Percentiles rank a stretch among this genome's conserved stretches.
Conservation (phyloP, 1,139 yeast genomes). For the Lipomyces yarrowii region DNA sequence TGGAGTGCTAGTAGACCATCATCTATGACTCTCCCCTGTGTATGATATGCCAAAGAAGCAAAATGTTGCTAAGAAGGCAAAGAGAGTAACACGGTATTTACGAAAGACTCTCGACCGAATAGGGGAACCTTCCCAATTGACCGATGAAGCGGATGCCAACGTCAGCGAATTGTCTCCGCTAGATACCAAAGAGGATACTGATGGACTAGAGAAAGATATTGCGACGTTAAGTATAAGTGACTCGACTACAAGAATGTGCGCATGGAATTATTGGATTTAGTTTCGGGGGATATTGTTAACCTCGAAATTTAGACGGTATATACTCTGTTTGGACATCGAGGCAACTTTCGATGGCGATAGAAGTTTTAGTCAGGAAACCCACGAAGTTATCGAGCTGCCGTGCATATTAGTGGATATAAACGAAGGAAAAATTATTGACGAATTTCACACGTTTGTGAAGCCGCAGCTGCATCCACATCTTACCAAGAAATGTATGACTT, state of each 20-base stretch:
- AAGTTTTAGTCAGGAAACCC: slow-evolving; percentile 22
- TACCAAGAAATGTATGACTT: slow-evolving; percentile 25
- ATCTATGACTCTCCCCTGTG: neutral
- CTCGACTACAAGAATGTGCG: neutral
- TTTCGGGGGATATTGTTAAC: neutral
- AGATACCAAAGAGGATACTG: neutral
- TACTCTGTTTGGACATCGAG: slow-evolving; percentile 36
- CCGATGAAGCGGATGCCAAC: neutral
- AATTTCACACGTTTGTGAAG: slow-evolving; percentile 29
- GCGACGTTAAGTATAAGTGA: neutral
- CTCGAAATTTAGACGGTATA: slow-evolving; percentile 28
- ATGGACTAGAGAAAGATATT: neutral
- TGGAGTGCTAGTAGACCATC: neutral
- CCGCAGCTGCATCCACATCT: slow-evolving; percentile 25
- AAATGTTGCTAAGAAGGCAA: neutral
- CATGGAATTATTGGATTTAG: neutral
- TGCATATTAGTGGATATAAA: slow-evolving; percentile 32
- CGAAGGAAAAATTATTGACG: slow-evolving; percentile 26
- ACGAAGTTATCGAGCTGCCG: slow-evolving; percentile 37
- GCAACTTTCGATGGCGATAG: slow-evolving; percentile 34
- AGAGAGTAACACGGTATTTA: neutral
- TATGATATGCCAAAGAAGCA: neutral
- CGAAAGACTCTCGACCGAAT: neutral
- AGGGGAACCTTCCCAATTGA: neutral
- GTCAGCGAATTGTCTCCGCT: neutral